These are phyloP conservation scores for Aspergillus bombycis DNA, from an alignment of 2,329 filamentous ascomycete genomes.

Conservation along the genomic window DNA sequence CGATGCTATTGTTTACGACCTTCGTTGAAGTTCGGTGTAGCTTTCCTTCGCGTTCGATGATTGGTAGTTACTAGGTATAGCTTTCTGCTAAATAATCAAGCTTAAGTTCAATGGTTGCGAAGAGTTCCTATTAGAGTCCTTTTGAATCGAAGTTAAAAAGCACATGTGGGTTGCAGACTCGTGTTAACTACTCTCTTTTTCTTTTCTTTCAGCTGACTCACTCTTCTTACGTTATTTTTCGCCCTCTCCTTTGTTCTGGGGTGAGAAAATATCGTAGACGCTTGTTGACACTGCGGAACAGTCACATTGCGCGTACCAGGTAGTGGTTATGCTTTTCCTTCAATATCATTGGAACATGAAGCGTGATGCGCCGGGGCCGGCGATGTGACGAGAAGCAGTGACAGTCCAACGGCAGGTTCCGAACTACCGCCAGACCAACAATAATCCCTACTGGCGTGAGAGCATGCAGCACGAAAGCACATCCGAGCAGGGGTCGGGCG, in stretches of 20 bases:
- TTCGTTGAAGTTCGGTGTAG: too few species aligned
- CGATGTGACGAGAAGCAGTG: slow-evolving; percentile 26
- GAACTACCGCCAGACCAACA: slow-evolving; percentile 21
- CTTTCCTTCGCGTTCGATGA: too few species aligned
- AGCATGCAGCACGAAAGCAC: slow-evolving; percentile 17
- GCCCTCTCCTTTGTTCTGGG: background rate
- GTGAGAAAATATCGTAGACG: background rate
- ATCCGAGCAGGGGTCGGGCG: slow-evolving; percentile 10
- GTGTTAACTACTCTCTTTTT: background rate
- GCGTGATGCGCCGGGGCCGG: slow-evolving; percentile 21
- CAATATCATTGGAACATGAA: slow-evolving; percentile 14
- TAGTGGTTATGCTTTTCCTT: background rate
- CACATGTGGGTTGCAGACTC: too few species aligned
- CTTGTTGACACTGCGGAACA: slow-evolving; percentile 11
- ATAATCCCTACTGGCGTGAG: slow-evolving; percentile 15
- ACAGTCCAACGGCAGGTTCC: slow-evolving; percentile 20
- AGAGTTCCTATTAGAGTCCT: too few species aligned
- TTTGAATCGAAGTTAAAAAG: too few species aligned
- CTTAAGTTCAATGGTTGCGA: too few species aligned
- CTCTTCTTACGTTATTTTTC: background rate
- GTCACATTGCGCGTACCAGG: slow-evolving; percentile 6
- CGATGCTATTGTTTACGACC: too few species aligned
- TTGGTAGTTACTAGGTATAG: too few species aligned
- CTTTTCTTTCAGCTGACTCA: background rate
- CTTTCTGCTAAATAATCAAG: too few species aligned